phyloP scores from a whole-genome alignment of 352 stramenopile species.

The Thraustochytrium sp. region DNA sequence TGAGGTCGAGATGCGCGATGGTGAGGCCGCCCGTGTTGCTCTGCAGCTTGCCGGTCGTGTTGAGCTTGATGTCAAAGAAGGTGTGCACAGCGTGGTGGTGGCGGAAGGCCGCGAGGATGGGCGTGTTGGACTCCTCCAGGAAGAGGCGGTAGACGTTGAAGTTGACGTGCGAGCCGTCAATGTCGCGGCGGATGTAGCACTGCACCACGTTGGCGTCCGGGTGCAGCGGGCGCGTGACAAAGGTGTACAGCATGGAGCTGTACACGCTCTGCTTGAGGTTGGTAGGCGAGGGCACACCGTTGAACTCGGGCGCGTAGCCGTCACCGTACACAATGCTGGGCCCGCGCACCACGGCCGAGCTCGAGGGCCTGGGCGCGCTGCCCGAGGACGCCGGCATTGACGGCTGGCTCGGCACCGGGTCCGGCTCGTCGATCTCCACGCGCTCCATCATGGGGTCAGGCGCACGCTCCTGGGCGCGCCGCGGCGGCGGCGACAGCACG shows the following conservation, averaged over 20 bases:
- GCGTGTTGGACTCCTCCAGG: conserved; percentile 29
- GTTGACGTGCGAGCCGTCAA: conserved; percentile 31
- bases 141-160: conserved; percentile 33
- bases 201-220: conserved; percentile 9
- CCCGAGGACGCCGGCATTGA: background rate
- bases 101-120: conserved; percentile 18
- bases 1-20: conserved; percentile 21
- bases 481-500: background rate
- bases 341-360: background rate
- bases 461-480: background rate
- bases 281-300: background rate
- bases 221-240: conserved; percentile 29
- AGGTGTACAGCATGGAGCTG: conserved; percentile 40
- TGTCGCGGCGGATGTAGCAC: conserved; percentile 31
- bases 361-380: background rate
- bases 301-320: conserved; percentile 1
- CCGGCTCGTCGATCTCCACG: conserved; percentile 1
- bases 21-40: conserved; percentile 16
- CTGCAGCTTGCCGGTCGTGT: conserved; percentile 34
- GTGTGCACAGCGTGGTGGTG: conserved; percentile 22
- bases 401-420: background rate
- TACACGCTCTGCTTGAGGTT: conserved; percentile 37
- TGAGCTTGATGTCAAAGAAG: conserved; percentile 41
- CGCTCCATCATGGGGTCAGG: conserved; percentile 5
- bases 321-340: background rate